These are phyloP conservation scores for Canariomyces notabilis DNA, from an alignment of 2,329 filamentous ascomycete species.

Conservation along the genomic window DNA sequence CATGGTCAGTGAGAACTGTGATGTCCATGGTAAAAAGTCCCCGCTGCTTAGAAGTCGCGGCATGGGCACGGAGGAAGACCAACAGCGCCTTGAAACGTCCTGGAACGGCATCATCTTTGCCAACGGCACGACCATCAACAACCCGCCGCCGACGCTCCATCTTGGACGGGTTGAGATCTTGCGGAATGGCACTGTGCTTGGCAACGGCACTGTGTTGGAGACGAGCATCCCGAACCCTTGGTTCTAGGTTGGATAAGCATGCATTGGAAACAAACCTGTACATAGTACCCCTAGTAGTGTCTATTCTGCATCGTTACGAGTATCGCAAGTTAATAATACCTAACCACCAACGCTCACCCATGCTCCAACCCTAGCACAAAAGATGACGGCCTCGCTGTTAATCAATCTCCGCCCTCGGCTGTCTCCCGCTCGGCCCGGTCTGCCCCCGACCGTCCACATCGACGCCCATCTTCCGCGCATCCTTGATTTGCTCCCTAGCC, in stretches of 20 bases:
- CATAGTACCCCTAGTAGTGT: background rate
- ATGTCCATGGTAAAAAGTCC: slow-evolving; percentile 22
- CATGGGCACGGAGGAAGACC: background rate
- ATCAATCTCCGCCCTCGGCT: slow-evolving; percentile 10
- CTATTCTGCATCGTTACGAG: background rate
- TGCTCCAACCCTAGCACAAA: background rate
- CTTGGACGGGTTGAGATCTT: slow-evolving; percentile 11
- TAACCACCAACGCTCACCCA: background rate
- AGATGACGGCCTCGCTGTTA: background rate
- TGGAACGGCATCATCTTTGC: slow-evolving; percentile 32
- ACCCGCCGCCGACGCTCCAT: slow-evolving; percentile 21
- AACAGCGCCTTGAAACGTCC: background rate
- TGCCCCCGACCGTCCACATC: slow-evolving; percentile 18
- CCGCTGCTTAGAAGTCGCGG: slow-evolving; percentile 20
- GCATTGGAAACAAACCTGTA: too few species aligned
- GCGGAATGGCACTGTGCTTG: slow-evolving; percentile 19
- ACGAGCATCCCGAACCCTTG: slow-evolving; percentile 26
- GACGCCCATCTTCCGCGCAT: slow-evolving; percentile 14
- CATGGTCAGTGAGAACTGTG: slow-evolving; percentile 33
- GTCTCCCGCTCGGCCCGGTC: slow-evolving; percentile 6
- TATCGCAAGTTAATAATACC: background rate
- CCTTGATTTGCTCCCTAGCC: slow-evolving; percentile 17
- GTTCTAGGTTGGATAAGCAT: slow-evolving; percentile 6
- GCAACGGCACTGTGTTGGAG: slow-evolving; percentile 26
- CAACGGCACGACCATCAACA: slow-evolving; percentile 27